Base-by-base conservation (phyloP, 2,329 filamentous ascomycete species). In the Knufia petricola region DNA sequence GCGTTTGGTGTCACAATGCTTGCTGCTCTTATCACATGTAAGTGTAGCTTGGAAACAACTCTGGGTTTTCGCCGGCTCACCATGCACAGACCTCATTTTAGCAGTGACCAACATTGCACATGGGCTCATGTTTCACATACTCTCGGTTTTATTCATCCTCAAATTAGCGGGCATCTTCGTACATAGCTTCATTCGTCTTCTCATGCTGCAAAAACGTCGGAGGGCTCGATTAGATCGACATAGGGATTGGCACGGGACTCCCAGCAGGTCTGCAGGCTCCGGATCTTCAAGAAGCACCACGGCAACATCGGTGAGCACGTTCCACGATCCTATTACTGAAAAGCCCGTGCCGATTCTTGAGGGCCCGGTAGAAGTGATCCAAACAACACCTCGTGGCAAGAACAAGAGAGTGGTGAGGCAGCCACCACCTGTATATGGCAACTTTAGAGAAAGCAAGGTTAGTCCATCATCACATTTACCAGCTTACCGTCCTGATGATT, bases 361-460 rank as follows among this genome's bases (percentile, higher is more conserved):
- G 39, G 79, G 81, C 1, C 75, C 78, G 34, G 87, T 92, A 60
- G 84, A 89, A 59, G 85, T 88, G 59, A 76, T 78, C 15, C 75
- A 69, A 1, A 47, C 55, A 19, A 58, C 59, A 28, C 55, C 55
- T 26, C 77, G 75, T 2, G 63, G 73, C 46, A 51, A 55, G 43
- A 73, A 77, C 50, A 68, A 75, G 0, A 67, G 69, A 36, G 80
- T 81, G 17, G 50, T 63, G 48, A 62, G 60, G 58, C 55, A 74
- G 17, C 78, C 81, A 7, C 88, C 89, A 3, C 88, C 89, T 0
- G 87, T 87, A 1, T 95, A 95, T 61, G 88, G 88, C 0, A 69
- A 87, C 1, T 94, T 87, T 85, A 75, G 87, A 46, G 81, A 82
- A 64, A 90, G 84, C 60, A 85, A 92, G 66, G 82, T 86, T 75